These are phyloP conservation scores for Talaromyces piceae DNA, from an alignment of 2,329 filamentous ascomycete genomes.

Conservation along the genomic window DNA sequence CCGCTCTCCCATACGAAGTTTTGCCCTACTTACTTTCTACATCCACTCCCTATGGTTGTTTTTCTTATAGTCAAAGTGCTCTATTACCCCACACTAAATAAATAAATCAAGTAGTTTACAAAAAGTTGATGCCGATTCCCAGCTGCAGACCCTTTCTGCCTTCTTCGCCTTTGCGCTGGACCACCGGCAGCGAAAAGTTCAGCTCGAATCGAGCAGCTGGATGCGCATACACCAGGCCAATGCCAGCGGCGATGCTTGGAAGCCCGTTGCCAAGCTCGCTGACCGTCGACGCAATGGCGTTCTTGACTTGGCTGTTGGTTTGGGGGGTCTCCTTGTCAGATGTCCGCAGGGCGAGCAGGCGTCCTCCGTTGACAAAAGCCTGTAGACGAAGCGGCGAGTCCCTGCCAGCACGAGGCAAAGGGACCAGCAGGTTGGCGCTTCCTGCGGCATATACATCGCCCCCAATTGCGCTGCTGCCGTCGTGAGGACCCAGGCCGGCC, in stretches of 20 bases:
- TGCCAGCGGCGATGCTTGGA: constrained; percentile 77
- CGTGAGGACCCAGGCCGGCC: constrained; percentile 79
- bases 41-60: too few species aligned
- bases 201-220: constrained; percentile 89
- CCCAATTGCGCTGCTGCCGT: constrained; percentile 77
- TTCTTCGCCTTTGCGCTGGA: constrained; percentile 74
- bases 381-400: constrained; percentile 83
- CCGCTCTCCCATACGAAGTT: not conserved
- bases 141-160: constrained; percentile 86
- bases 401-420: constrained; percentile 70
- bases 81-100: not conserved
- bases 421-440: constrained; percentile 76
- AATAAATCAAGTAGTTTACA: constrained; percentile 49
- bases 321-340: constrained; percentile 42
- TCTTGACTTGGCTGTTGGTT: constrained; percentile 39
- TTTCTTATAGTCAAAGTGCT: too few species aligned
- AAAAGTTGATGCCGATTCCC: constrained; percentile 92
- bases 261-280: constrained; percentile 64
- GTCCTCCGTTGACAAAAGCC: constrained; percentile 82
- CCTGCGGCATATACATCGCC: constrained; percentile 89
- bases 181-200: constrained; percentile 85
- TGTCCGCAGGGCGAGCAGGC: constrained; percentile 67
- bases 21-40: not conserved
- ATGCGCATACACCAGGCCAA: constrained; percentile 91
- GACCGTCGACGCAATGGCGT: constrained; percentile 51